Percentiles rank a stretch among this genome's conserved stretches.
phyloP scores from a whole-genome alignment of 2,329 filamentous ascomycete genomes.

The Allantophomopsis cytisporea region DNA sequence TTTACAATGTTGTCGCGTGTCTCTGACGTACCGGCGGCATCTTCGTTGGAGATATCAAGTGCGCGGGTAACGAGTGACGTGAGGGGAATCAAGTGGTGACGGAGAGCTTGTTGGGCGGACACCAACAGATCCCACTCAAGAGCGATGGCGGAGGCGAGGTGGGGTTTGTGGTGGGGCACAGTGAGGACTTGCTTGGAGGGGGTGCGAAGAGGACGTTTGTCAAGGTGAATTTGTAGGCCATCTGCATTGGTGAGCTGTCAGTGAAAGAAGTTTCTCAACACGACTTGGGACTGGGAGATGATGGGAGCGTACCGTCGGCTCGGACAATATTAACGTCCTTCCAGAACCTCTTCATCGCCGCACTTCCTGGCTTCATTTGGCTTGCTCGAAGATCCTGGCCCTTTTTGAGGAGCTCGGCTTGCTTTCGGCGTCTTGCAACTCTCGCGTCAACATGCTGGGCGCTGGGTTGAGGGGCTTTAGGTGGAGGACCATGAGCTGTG shows the following conservation, averaged over 20 bases:
- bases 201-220: conserved; percentile 66
- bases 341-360: conserved; percentile 69
- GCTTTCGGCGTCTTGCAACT: conserved; percentile 34
- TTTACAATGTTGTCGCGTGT: conserved; percentile 48
- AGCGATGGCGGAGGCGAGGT: conserved; percentile 75
- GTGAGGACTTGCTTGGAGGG: conserved; percentile 60
- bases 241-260: conserved; percentile 6
- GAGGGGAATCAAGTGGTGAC: conserved; percentile 78
- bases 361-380: conserved; percentile 22
- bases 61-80: conserved; percentile 77
- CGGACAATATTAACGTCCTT: conserved; percentile 63
- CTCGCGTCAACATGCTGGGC: conserved; percentile 22
- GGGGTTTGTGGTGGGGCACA: conserved; percentile 61
- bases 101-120: conserved; percentile 71
- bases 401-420: conserved; percentile 39
- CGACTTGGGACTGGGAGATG: not conserved
- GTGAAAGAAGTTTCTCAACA: too few relatives aligned
- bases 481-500: conserved; percentile 44
- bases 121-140: conserved; percentile 85
- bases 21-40: conserved; percentile 25
- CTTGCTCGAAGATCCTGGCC: conserved; percentile 31
- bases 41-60: conserved; percentile 63
- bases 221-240: conserved; percentile 51
- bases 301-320: conserved; percentile 37
- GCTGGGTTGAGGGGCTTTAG: conserved; percentile 34